These are phyloP conservation scores for Hsuehochloa calcarea DNA, from an alignment of 176 grass and related monocot genomes.

Conservation along the genomic window DNA sequence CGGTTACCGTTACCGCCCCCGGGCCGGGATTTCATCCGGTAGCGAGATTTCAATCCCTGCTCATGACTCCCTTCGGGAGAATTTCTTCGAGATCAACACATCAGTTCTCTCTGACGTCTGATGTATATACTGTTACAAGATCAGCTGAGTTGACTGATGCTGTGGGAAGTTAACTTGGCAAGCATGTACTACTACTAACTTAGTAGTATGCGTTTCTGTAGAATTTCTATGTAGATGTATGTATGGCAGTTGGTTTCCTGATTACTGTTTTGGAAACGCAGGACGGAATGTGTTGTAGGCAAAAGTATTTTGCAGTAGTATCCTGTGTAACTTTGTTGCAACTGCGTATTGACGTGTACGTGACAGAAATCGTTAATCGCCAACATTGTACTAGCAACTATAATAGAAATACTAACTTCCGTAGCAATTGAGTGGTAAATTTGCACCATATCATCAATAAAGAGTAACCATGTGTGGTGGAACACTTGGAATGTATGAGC, in stretches of 20 bases:
- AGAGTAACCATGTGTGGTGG: background rate
- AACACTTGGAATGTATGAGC: background rate
- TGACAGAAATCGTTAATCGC: background rate
- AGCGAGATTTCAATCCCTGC: too few relatives aligned
- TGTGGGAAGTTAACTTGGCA: background rate
- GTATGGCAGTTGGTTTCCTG: background rate
- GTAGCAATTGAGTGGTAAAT: background rate
- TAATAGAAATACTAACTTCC: background rate
- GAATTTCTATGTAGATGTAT: background rate
- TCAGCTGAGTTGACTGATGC: background rate
- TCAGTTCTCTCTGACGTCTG: slow-evolving; percentile 53
- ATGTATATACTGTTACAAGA: slow-evolving; percentile 19
- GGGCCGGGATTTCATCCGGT: too few relatives aligned
- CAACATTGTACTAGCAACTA: background rate
- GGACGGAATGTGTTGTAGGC: background rate
- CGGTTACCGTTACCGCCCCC: too few relatives aligned
- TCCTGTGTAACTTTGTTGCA: background rate
- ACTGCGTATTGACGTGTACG: background rate
- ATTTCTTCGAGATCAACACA: slow-evolving; percentile 51
- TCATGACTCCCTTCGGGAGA: slow-evolving; percentile 39
- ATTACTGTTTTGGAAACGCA: background rate
- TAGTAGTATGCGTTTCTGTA: background rate
- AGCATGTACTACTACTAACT: background rate
- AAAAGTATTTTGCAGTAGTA: background rate
- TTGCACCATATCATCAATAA: background rate